Base-by-base conservation (phyloP, 2,329 filamentous ascomycete species). In the Alternaria sp. region DNA sequence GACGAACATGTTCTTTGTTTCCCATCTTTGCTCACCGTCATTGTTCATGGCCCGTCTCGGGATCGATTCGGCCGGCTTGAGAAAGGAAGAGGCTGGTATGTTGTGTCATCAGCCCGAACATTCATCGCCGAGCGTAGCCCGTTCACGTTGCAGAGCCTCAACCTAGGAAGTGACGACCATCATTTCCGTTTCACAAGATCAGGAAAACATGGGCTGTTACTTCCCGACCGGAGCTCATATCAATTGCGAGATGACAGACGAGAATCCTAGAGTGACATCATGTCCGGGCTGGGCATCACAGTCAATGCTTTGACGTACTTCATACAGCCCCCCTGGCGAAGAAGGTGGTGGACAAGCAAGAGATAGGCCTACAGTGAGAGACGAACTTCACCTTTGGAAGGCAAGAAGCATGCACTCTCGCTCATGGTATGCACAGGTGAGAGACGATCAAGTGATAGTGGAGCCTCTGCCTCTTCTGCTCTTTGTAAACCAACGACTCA, bases 1-100 rank as follows among this genome's bases (percentile, higher is more conserved):
- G 51, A 15, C 54, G 8, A 44, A 44, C 50, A 32, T 40, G 43
- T 46, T 59, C 32, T 49, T 59, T 30, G 56, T 28, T 15, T 43
- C 44, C 49, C n/a, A 23, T 59, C 15, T 54, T 54, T 36, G 10
- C 36, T 44, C 54, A 46, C 54, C 28, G 36, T 57, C 46, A 54
- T 54, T 26, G 21, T 19, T 19, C 36, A 6, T 40, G 28, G n/a
- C 49, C 49, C 49, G 28, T 15, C 9, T 21, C 13, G 19, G 49
- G 8, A 52, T 25, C 19, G 30, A 52, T 5, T 40, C 49, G 19
- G 49, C 2, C 49, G 49, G 49, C 49, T 52, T 52, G 49, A 6
- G 19, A n/a, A 40, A 6, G 49, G 17, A 51, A 51, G 49, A 51
- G 49, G 49, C 10, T 51, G 49, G 49, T 4, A n/a, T 13, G 21